Conservation (phyloP, 805 yeast genomes). For the Priceomyces melissophilus region DNA sequence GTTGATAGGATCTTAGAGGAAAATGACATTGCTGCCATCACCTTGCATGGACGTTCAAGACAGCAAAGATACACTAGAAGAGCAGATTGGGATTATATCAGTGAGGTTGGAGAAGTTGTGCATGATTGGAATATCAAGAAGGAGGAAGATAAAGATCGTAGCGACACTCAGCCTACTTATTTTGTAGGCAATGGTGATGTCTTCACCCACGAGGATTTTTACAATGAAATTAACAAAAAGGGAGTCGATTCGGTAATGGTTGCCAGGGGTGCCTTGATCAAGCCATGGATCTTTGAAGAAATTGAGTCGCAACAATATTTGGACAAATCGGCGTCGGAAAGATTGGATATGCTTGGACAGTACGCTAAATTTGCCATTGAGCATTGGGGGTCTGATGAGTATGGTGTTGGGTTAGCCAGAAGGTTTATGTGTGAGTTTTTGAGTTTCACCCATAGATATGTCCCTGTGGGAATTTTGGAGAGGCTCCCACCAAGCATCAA, state of each 20-base stretch:
- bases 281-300: conserved; percentile 99
- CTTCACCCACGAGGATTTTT: conserved; percentile 85
- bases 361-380: conserved; percentile 81
- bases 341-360: conserved; percentile 68
- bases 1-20: conserved; percentile 70
- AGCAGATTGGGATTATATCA: conserved; percentile 91
- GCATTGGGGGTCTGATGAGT: conserved; percentile 98
- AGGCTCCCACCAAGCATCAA: conserved; percentile 83
- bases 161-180: conserved; percentile 63
- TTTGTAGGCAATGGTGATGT: conserved; percentile 95
- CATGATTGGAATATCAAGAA: conserved; percentile 54
- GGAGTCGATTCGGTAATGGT: conserved; percentile 94
- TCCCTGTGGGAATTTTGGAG: conserved; percentile 92
- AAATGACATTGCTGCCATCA: conserved; percentile 83
- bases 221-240: conserved; percentile 57
- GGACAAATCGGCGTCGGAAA: conserved; percentile 87
- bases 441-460: conserved; percentile 89
- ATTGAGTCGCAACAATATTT: conserved; percentile 83
- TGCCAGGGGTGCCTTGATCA: conserved; percentile 95
- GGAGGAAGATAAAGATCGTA: conserved; percentile 56
- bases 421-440: conserved; percentile 91
- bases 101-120: conserved; percentile 66
- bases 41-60: conserved; percentile 93
- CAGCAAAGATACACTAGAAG: conserved; percentile 90
- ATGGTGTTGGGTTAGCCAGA: conserved; percentile 84